A percentile compares a stretch with the other conserved stretches of the same genome.
phyloP scores from a whole-genome alignment of 345 rosid genomes.

The Pugionium dolabratum region DNA sequence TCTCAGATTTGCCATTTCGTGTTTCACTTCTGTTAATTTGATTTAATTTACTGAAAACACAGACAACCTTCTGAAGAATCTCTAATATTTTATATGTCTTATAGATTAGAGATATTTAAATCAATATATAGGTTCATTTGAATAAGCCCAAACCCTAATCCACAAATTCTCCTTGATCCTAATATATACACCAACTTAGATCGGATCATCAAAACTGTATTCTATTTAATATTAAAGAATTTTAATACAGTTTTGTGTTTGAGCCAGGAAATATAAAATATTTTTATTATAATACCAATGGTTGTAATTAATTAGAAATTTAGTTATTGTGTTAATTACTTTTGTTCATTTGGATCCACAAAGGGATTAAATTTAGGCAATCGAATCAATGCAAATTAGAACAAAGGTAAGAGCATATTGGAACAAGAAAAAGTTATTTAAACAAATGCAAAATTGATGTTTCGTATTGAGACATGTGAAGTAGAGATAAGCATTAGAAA shows the following conservation, averaged over 20 bases:
- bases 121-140: slow-evolving; percentile 11
- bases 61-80: slow-evolving; percentile 40
- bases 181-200: slow-evolving; percentile 33
- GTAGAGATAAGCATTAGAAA: too few relatives aligned
- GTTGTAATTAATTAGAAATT: slow-evolving; percentile 6
- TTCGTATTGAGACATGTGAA: too few relatives aligned
- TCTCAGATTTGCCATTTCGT: slow-evolving; percentile 36
- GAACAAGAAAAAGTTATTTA: too few relatives aligned
- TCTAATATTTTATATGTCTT: slow-evolving; percentile 14
- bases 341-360: slow-evolving; percentile 38
- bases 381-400: slow-evolving; percentile 35
- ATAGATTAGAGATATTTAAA: too few relatives aligned
- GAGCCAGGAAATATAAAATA: slow-evolving; percentile 18
- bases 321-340: background rate
- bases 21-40: slow-evolving; percentile 22
- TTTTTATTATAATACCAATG: slow-evolving; percentile 11
- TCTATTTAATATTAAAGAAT: too few relatives aligned
- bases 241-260: background rate
- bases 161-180: slow-evolving; percentile 32
- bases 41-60: slow-evolving; percentile 3
- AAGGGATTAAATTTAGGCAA: slow-evolving; percentile 40
- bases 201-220: slow-evolving; percentile 25
- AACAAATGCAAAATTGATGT: too few relatives aligned
- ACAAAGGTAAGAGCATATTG: slow-evolving; percentile 9
- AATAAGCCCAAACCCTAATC: slow-evolving; percentile 29